These are phyloP conservation scores for Trichophyton mentagrophytes DNA, from an alignment of 2,329 filamentous ascomycete genomes.

Conservation along the genomic window DNA sequence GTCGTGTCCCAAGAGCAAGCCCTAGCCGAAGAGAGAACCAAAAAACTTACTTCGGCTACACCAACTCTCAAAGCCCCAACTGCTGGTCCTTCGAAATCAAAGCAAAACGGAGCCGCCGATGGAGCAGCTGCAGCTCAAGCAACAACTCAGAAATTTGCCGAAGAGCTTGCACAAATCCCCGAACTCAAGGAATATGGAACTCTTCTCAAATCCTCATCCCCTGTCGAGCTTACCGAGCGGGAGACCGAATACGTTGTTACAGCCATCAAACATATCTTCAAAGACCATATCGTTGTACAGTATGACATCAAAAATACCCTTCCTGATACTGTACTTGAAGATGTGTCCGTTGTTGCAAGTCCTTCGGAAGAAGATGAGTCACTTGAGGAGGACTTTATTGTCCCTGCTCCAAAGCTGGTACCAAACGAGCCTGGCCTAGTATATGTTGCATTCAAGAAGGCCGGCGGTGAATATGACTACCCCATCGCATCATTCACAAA, in stretches of 20 bases:
- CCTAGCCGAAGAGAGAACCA: constrained; percentile 86
- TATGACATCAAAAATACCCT: constrained; percentile 98
- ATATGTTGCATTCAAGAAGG: constrained; percentile 87
- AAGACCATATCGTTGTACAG: constrained; percentile 88
- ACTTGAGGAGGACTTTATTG: constrained; percentile 77
- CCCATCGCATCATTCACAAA: constrained; percentile 77
- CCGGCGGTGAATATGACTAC: constrained; percentile 57
- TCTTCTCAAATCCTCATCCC: constrained; percentile 78
- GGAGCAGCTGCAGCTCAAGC: constrained; percentile 63
- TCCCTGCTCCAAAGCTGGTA: constrained; percentile 68
- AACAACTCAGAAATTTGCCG: constrained; percentile 74
- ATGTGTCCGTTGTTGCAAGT: constrained; percentile 70
- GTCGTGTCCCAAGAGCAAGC: constrained; percentile 93
- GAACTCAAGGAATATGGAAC: constrained; percentile 82
- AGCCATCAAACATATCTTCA: constrained; percentile 94
- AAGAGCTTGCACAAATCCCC: constrained; percentile 76
- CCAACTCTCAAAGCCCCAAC: constrained; percentile 90
- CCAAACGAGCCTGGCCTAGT: constrained; percentile 84
- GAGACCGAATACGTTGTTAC: constrained; percentile 95
- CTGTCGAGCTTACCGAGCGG: constrained; percentile 84
- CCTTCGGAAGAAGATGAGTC: constrained; percentile 69
- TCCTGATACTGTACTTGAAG: constrained; percentile 76
- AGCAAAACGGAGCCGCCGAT: constrained; percentile 56
- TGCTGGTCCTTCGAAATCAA: constrained; percentile 59
- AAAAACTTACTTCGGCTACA: constrained; percentile 88